Percentiles rank a stretch among this genome's conserved stretches.
phyloP scores from a whole-genome alignment of 1,284 basidiomycete species.

The Anthracocystis panici-leucophaei region DNA sequence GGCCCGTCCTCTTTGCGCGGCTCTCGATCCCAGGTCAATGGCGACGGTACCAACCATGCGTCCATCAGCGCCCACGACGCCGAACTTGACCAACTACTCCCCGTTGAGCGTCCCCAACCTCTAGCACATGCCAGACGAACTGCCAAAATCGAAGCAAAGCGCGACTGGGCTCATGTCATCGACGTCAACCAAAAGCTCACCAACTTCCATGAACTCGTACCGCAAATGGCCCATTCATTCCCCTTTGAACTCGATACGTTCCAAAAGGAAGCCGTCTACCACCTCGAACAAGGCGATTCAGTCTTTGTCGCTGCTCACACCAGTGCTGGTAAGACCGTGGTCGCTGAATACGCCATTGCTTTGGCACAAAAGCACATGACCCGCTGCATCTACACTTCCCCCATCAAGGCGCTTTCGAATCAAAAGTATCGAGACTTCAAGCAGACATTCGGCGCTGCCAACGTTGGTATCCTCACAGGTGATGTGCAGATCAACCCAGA shows the following conservation, averaged over 20 bases:
- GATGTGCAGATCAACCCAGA: slow-evolving; percentile 99
- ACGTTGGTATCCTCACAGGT: slow-evolving; percentile 96
- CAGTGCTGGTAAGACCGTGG: slow-evolving; percentile 98
- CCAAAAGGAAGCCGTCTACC: slow-evolving; percentile 98
- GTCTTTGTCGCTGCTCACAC: slow-evolving; percentile 99
- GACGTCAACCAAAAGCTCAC: slow-evolving; percentile 89
- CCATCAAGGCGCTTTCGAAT: slow-evolving; percentile 98
- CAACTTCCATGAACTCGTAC: slow-evolving; percentile 89
- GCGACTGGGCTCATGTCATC: slow-evolving; percentile 97
- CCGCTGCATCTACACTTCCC: slow-evolving; percentile 96
- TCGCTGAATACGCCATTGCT: slow-evolving; percentile 98
- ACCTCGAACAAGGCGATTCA: slow-evolving; percentile 95
- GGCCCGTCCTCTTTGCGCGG: slow-evolving; percentile 16
- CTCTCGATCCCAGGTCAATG: slow-evolving; percentile 18
- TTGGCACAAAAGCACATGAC: slow-evolving; percentile 98
- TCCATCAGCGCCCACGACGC: slow-evolving; percentile 43
- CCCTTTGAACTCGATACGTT: slow-evolving; percentile 88
- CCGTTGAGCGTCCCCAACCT: slow-evolving; percentile 55
- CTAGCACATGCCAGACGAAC: slow-evolving; percentile 34
- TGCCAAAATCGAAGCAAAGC: slow-evolving; percentile 73
- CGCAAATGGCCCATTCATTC: slow-evolving; percentile 85
- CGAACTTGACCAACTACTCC: slow-evolving; percentile 67
- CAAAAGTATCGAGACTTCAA: slow-evolving; percentile 99
- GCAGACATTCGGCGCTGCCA: slow-evolving; percentile 89
- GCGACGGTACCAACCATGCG: not conserved